Evolutionary conservation across 2,329 filamentous ascomycete genomes (phyloP).

Genomic region (Alternaria longipes): DNA sequence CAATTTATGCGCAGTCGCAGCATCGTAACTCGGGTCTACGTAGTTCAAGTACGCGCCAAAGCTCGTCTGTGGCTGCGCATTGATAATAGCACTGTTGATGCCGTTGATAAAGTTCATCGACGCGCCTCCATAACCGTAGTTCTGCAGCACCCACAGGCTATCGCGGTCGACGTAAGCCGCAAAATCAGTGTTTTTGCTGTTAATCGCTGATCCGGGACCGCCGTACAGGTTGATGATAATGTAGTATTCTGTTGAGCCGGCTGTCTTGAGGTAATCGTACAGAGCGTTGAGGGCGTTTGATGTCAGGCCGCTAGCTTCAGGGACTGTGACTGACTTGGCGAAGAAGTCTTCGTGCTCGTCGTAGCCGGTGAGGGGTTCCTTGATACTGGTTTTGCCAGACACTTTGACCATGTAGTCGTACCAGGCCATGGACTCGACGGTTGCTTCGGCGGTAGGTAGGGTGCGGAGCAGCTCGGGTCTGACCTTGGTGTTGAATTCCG

Average conservation of each 20-base stretch:
- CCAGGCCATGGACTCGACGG: slow-evolving; percentile 43
- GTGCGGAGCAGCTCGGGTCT: slow-evolving; percentile 52
- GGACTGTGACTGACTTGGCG: slow-evolving; percentile 54
- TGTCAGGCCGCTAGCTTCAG: slow-evolving; percentile 45
- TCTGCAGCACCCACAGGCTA: slow-evolving; percentile 51
- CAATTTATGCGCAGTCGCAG: slow-evolving; percentile 59
- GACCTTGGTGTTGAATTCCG: slow-evolving; percentile 52
- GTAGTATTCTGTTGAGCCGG: slow-evolving; percentile 39
- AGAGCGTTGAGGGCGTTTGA: slow-evolving; percentile 37
- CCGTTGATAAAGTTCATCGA: slow-evolving; percentile 53
- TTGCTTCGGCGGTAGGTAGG: slow-evolving; percentile 40
- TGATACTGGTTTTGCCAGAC: slow-evolving; percentile 40
- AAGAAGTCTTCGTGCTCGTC: slow-evolving; percentile 53
- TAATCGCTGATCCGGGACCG: slow-evolving; percentile 49
- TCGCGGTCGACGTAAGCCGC: slow-evolving; percentile 50
- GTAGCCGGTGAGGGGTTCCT: slow-evolving; percentile 45
- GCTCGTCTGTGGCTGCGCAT: slow-evolving; percentile 48
- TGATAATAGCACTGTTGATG: slow-evolving; percentile 53
- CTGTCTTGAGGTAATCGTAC: slow-evolving; percentile 45
- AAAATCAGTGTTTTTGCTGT: slow-evolving; percentile 44
- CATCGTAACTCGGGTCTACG: slow-evolving; percentile 59
- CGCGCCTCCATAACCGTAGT: slow-evolving; percentile 41
- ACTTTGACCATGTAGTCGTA: slow-evolving; percentile 56
- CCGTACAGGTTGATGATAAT: slow-evolving; percentile 53
- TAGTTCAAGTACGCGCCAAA: slow-evolving; percentile 66